Base-by-base conservation (phyloP, 169 alveolate genomes). In the Plasmodium chabaudi region DNA sequence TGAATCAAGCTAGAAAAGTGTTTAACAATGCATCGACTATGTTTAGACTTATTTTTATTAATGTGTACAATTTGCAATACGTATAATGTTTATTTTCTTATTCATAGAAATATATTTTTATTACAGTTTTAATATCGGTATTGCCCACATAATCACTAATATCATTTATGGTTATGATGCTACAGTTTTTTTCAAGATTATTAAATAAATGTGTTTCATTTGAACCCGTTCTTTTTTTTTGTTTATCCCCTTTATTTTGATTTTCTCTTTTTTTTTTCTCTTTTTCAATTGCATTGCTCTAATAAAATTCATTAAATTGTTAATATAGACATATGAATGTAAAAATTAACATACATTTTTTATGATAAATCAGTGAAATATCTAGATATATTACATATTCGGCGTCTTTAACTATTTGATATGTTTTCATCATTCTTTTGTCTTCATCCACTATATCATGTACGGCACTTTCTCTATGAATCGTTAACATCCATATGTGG, bases 111-210 rank as follows among this genome's bases (percentile, higher is more conserved):
- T 61, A 65, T 65, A 42, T 65, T 39, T 17, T 39, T 65, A 10
- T 65, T 70, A 79, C 89, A 42, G 89, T 79, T 65, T 79, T 64
- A 46, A 79, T 79, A 23, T 79, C 89, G 1, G 89, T 79, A 69
- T 79, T 65, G 17, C 67, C 89, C 69, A 15, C 68, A 57, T 67
- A 65, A 46, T 47, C 51, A 56, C 82, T 79, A 59, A 23, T 67
- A 25, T 79, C 89, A 65, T 79, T 79, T 65, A 79, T 79, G 23
- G 89, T 79, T 39, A 79, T 79, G 57, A 79, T 79, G n/a, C 89
- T 79, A 47, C 89, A 51, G 27, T 71, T 79, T 79, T 79, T 79
- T 79, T 79, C 89, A 21, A 79, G 17, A 9, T 70, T 72, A 44
- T 79, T 23, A 27, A 65, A 79, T 12, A 79, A n/a, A 49, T 53